A percentile compares a stretch with the other conserved stretches of the same genome.
Evolutionary conservation across 177 flowering plant species (phyloP).

Genomic region (Vitis hybrid): DNA sequence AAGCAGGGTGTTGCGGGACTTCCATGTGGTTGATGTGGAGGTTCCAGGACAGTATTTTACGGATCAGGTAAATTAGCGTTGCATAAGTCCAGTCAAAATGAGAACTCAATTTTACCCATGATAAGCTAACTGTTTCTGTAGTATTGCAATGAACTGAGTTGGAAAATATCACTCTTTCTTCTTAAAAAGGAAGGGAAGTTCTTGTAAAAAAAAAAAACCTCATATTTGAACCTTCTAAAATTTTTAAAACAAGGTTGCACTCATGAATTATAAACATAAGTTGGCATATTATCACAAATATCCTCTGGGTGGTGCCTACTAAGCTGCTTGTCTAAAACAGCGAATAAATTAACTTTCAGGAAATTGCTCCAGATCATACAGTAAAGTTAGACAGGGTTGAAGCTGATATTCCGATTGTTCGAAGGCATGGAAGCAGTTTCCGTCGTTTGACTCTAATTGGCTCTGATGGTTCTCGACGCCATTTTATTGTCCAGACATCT

Average conservation of each 20-base stretch:
- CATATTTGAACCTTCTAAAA: no score
- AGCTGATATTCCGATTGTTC: slow-evolving; percentile 93
- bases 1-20: slow-evolving; percentile 92
- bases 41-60: slow-evolving; percentile 96
- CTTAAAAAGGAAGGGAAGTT: no score
- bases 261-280: no score
- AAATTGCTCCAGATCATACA: slow-evolving; percentile 98
- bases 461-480: slow-evolving; percentile 98
- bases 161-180: not conserved
- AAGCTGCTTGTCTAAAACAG: not conserved
- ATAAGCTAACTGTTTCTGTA: not conserved
- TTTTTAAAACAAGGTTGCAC: no score
- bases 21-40: slow-evolving; percentile 98
- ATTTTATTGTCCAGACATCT: slow-evolving; percentile 97
- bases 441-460: slow-evolving; percentile 93
- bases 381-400: slow-evolving; percentile 95
- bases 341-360: slow-evolving; percentile 41
- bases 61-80: slow-evolving; percentile 62
- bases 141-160: not conserved
- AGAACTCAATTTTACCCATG: not conserved
- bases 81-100: not conserved
- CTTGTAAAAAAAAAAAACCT: no score
- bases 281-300: no score
- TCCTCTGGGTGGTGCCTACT: not conserved
- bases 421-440: slow-evolving; percentile 99